Conservation (phyloP, 1,284 basidiomycete species). For the Ustilago shanxiensis region DNA sequence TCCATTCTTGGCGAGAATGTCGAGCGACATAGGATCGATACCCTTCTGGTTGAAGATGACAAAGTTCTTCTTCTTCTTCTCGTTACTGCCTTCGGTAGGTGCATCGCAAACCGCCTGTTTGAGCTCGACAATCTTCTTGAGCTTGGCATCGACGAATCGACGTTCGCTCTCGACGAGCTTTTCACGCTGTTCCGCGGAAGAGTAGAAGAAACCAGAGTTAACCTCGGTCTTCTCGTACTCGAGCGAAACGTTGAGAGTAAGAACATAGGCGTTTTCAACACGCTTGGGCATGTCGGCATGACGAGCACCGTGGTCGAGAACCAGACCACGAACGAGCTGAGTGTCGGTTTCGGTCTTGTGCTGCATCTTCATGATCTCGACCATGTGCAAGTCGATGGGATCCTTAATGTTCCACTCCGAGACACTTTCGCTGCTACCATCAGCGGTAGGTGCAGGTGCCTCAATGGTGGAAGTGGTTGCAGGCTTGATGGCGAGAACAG, state of each 20-base stretch:
- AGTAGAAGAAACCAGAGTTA: constrained; percentile 99
- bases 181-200: constrained; percentile 96
- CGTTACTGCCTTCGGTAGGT: constrained; percentile 61
- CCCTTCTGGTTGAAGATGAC: constrained; percentile 99
- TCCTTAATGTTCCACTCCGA: constrained; percentile 65
- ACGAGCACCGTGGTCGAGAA: constrained; percentile 91
- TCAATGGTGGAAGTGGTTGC: constrained; percentile 48
- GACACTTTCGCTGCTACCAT: constrained; percentile 63
- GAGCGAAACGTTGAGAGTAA: constrained; percentile 96
- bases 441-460: constrained; percentile 55
- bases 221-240: constrained; percentile 99
- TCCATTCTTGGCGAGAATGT: constrained; percentile 95
- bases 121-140: constrained; percentile 96
- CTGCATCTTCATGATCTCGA: constrained; percentile 99
- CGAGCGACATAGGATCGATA: constrained; percentile 96
- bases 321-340: constrained; percentile 93
- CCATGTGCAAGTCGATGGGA: constrained; percentile 98
- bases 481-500: constrained; percentile 85
- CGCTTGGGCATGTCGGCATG: constrained; percentile 99
- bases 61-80: constrained; percentile 83
- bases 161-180: constrained; percentile 98
- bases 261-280: constrained; percentile 93
- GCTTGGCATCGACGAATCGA: constrained; percentile 91
- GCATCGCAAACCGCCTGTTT: constrained; percentile 91
- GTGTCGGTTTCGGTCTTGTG: constrained; percentile 98